Base-by-base conservation (phyloP, 306 rosid genomes). In the Dalbergia cochinchinensis region DNA sequence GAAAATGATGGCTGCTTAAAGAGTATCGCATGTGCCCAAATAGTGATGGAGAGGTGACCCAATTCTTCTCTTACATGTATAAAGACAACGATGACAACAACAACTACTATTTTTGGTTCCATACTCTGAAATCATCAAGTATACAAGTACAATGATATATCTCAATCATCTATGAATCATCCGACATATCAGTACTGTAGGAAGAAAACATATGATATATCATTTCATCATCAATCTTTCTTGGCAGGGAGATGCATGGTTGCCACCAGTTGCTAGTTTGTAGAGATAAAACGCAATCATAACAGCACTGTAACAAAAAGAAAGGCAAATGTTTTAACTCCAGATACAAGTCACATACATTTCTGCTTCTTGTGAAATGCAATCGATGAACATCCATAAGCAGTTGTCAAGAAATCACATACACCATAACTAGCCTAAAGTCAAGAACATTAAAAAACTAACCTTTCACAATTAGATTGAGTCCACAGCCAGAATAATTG, bases 191-290 rank as follows among this genome's bases (percentile, higher is more conserved):
- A 31, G 69, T 58, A 16, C 58, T 47, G 47, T 8, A 37, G 71
- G 34, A 45, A 7, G 71, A 35, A 73, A 37, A 39, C 34, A 73
- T 31, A 71, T 55, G 11, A 42, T 18, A 26, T 35, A 69, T 44
- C 69, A 70, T 85, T 20, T 11, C 55, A 66, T 57, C 73, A 77
- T 90, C 81, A 88, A 69, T 91, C 83, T 6, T 84, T 89, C 88
- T 93, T 93, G 20, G 85, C 80, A 22, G 94, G 90, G 76, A 94
- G 31, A 26, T 26, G 31, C 68, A 76, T 90, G 95, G 86, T 94
- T 94, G 81, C 98, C 98, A 14, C 98, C 98, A 2, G 88, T 92
- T 73, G 87, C 92, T 45, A 90, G 70, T 91, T 94, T 94, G 96
- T 54, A 89, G 82, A 90, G 83, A 87, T 90, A 94, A 84, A 94